Evolutionary conservation across 2,329 filamentous ascomycete genomes (phyloP).

Genomic region (Dactylella cylindrospora): DNA sequence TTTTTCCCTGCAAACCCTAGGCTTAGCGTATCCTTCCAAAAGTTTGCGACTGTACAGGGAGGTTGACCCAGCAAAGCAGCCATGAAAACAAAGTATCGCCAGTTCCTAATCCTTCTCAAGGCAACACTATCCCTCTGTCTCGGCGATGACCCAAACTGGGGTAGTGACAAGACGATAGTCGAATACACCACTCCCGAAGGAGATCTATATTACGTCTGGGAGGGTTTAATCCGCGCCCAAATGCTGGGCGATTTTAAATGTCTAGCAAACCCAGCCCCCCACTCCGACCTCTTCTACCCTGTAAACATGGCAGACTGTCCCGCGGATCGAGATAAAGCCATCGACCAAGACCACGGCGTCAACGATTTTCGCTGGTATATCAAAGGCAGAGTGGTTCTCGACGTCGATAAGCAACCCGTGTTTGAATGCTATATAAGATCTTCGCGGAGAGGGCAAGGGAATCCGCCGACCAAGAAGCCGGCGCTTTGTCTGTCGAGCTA

Average conservation of each 20-base stretch:
- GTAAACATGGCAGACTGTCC: conserved; percentile 18
- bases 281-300: conserved; percentile 10
- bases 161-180: conserved; percentile 1
- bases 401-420: background rate
- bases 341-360: no score
- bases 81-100: no score
- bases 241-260: background rate
- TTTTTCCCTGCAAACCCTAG: no score
- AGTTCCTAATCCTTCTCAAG: conserved; percentile 1
- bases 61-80: no score
- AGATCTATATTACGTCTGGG: conserved; percentile 4
- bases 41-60: no score
- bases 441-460: background rate
- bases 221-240: conserved; percentile 17
- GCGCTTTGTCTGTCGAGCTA: conserved; percentile 12
- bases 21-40: no score
- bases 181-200: background rate
- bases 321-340: background rate
- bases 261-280: background rate
- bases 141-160: conserved; percentile 8
- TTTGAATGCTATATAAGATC: conserved; percentile 18
- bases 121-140: background rate
- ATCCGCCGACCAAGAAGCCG: no score
- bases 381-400: conserved; percentile 5
- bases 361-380: conserved; percentile 17